These are phyloP conservation scores for Brassica balearica DNA, from an alignment of 441 rosid genomes.

Conservation along the genomic window DNA sequence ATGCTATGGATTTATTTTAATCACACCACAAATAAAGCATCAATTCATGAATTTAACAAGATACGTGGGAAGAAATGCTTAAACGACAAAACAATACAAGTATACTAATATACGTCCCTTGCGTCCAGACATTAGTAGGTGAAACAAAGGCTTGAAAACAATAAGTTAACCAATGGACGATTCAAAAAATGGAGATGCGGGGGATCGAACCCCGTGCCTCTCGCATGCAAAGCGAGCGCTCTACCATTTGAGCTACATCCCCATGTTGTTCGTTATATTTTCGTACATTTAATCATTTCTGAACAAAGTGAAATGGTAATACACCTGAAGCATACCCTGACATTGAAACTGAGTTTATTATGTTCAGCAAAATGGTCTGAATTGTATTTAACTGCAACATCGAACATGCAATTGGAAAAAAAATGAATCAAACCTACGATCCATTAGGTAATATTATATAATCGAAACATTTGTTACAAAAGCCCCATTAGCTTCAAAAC, in stretches of 20 bases:
- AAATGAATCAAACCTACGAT: neutral
- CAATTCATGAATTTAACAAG: no score
- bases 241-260: constrained; percentile 99
- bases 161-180: no score
- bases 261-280: constrained; percentile 8
- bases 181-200: constrained; percentile 98
- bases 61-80: no score
- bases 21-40: no score
- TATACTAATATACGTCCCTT: no score
- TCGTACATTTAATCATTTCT: neutral
- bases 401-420: neutral
- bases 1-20: no score
- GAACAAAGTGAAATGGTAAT: no score
- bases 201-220: constrained; percentile 98
- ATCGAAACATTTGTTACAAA: neutral
- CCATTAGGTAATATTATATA: neutral
- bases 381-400: no score
- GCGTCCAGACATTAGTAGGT: no score
- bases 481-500: neutral
- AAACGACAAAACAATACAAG: no score
- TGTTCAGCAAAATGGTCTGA: neutral
- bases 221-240: constrained; percentile 99
- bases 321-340: no score
- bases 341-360: neutral
- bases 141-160: no score